phyloP scores from a whole-genome alignment of 176 grass and related monocot species.

The Aegilops tauschii region DNA sequence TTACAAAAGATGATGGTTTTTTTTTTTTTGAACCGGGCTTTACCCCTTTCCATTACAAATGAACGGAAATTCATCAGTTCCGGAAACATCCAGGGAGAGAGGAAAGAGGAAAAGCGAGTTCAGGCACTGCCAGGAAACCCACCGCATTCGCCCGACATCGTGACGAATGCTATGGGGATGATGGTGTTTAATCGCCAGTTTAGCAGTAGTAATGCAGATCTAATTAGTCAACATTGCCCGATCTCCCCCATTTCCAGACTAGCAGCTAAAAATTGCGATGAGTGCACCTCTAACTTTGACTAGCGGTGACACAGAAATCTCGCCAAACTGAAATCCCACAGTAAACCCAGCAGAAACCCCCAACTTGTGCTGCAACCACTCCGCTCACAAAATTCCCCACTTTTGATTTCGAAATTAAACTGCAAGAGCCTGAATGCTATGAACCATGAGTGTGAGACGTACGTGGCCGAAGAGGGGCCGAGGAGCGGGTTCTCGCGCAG shows the following conservation, averaged over 20 bases:
- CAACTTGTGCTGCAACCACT: background rate
- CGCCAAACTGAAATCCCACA: background rate
- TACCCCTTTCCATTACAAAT: no score
- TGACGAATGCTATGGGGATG: no score
- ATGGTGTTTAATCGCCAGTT: no score
- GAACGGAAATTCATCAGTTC: no score
- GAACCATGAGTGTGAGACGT: background rate
- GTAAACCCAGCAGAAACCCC: background rate
- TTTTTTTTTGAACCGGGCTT: no score
- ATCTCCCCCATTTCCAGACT: background rate
- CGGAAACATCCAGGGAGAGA: no score
- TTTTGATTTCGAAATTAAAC: background rate
- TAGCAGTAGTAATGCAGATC: background rate
- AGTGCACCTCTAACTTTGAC: background rate
- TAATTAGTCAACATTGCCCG: background rate
- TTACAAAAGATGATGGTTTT: no score
- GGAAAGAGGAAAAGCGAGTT: no score
- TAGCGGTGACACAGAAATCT: background rate
- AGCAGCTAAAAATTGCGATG: background rate
- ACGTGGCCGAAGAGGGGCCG: conserved; percentile 84
- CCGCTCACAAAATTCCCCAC: background rate
- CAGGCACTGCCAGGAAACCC: no score
- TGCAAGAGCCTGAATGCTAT: no score
- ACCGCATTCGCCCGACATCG: no score
- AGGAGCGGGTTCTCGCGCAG: conserved; percentile 81